These are phyloP conservation scores for Calcarisporium arbuscula DNA, from an alignment of 2,329 filamentous ascomycete genomes.

Conservation along the genomic window DNA sequence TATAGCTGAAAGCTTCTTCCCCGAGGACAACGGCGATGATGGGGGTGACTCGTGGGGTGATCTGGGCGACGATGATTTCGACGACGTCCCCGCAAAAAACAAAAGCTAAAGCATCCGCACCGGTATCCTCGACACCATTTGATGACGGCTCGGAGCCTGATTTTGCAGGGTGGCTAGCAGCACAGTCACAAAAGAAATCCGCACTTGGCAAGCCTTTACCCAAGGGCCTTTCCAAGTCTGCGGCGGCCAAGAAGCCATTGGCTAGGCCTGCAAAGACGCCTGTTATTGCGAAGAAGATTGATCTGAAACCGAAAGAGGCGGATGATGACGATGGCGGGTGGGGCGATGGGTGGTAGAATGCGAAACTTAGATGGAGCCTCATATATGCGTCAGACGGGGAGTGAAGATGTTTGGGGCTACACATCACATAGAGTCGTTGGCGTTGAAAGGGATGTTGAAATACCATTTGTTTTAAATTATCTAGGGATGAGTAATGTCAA, in stretches of 20 bases:
- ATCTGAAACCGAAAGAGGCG: conserved; percentile 57
- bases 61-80: conserved; percentile 49
- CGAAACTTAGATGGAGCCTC: too few species aligned
- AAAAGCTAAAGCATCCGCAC: conserved; percentile 23
- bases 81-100: conserved; percentile 22
- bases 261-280: conserved; percentile 39
- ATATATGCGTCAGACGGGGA: too few species aligned
- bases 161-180: conserved; percentile 91
- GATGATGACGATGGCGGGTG: conserved; percentile 57
- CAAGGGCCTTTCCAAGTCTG: conserved; percentile 72
- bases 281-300: conserved; percentile 57
- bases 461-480: too few species aligned
- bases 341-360: conserved; percentile 56
- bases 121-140: conserved; percentile 46
- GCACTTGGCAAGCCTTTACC: conserved; percentile 59
- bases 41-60: conserved; percentile 76
- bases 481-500: too few species aligned
- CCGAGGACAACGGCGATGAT: conserved; percentile 53
- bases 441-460: too few species aligned
- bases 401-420: neutral
- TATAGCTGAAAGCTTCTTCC: conserved; percentile 44
- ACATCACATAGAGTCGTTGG: neutral
- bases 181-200: conserved; percentile 72
- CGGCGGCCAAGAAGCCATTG: conserved; percentile 32
- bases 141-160: conserved; percentile 91